phyloP scores from a whole-genome alignment of 1,139 yeast species.

The Lodderomyces oxycetoniae region DNA sequence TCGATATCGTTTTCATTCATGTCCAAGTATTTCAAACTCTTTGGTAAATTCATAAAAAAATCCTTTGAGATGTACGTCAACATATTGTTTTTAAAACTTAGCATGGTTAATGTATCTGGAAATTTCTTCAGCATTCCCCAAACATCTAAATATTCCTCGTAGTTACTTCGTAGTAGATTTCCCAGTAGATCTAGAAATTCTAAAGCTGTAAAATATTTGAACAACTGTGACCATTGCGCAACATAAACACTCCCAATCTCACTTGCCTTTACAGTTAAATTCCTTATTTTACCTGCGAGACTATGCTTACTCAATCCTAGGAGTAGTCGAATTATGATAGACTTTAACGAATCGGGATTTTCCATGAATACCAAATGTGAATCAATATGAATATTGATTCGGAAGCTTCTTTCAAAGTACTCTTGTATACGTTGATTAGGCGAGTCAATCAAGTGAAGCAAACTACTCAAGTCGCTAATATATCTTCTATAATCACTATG shows the following conservation, averaged over 20 bases:
- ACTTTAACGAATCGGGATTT: constrained; percentile 14
- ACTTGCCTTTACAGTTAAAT: constrained; percentile 28
- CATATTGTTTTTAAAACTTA: constrained; percentile 27
- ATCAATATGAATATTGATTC: constrained; percentile 24
- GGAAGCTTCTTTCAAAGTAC: constrained; percentile 20
- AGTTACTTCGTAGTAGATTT: constrained; percentile 22
- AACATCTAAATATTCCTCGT: constrained; percentile 19
- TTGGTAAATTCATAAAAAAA: constrained; percentile 27
- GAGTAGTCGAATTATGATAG: constrained; percentile 13
- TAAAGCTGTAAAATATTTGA: constrained; percentile 23
- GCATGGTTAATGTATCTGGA: constrained; percentile 24
- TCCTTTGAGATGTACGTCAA: constrained; percentile 19
- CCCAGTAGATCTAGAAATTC: constrained; percentile 24
- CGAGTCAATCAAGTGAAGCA: constrained; percentile 21
- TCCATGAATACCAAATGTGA: constrained; percentile 23
- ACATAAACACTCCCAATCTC: constrained; percentile 35
- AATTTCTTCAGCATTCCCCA: constrained; percentile 23
- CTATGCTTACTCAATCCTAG: constrained; percentile 10
- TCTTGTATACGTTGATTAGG: constrained; percentile 8
- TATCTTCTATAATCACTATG: constrained; percentile 28
- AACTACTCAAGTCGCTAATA: constrained; percentile 22
- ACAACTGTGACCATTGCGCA: constrained; percentile 31
- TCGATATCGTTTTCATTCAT: constrained; percentile 15
- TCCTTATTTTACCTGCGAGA: constrained; percentile 19
- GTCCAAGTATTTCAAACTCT: constrained; percentile 21